Percentiles rank a stretch among this genome's conserved stretches.
Evolutionary conservation across 495 filamentous ascomycete species (phyloP).

Genomic region (Penicillium macrosclerotiorum): DNA sequence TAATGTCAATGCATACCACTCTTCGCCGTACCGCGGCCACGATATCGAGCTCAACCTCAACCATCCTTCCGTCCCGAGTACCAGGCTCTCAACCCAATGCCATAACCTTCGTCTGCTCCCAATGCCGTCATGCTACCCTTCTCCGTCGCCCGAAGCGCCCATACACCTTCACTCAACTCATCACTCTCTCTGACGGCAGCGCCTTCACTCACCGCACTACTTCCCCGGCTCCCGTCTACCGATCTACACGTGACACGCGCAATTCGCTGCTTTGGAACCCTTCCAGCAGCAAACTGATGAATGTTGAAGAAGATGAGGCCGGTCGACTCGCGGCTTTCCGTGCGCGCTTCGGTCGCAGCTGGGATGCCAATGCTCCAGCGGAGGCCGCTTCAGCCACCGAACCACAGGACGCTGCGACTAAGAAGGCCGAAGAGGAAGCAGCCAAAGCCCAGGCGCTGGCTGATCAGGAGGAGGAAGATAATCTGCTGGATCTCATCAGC

Average conservation of each 20-base stretch:
- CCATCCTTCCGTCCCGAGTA: conserved; percentile 23
- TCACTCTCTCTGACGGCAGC: conserved; percentile 89
- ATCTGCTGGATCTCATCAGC: conserved; percentile 69
- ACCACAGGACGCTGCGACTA: conserved; percentile 22
- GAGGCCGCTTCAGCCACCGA: conserved; percentile 13
- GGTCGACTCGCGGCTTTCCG: conserved; percentile 85
- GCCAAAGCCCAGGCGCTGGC: conserved; percentile 30
- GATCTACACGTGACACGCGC: conserved; percentile 75
- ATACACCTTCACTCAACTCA: conserved; percentile 94
- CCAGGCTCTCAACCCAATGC: conserved; percentile 22
- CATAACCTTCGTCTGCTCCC: conserved; percentile 46
- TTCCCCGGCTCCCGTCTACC: conserved; percentile 74
- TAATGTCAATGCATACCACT: conserved; percentile 40
- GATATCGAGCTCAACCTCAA: conserved; percentile 27
- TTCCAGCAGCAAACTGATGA: conserved; percentile 67
- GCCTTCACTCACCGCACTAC: conserved; percentile 88
- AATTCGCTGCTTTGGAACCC: conserved; percentile 94
- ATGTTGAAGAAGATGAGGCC: conserved; percentile 93
- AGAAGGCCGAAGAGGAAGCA: conserved; percentile 31
- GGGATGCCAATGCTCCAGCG: conserved; percentile 58
- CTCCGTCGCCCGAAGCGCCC: conserved; percentile 83
- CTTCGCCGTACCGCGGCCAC: conserved; percentile 45
- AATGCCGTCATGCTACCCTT: conserved; percentile 80
- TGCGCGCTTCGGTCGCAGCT: conserved; percentile 75
- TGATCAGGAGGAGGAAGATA: conserved; percentile 51